Base-by-base conservation (phyloP, 78 protist species). In the Emiliania huxleyi region DNA sequence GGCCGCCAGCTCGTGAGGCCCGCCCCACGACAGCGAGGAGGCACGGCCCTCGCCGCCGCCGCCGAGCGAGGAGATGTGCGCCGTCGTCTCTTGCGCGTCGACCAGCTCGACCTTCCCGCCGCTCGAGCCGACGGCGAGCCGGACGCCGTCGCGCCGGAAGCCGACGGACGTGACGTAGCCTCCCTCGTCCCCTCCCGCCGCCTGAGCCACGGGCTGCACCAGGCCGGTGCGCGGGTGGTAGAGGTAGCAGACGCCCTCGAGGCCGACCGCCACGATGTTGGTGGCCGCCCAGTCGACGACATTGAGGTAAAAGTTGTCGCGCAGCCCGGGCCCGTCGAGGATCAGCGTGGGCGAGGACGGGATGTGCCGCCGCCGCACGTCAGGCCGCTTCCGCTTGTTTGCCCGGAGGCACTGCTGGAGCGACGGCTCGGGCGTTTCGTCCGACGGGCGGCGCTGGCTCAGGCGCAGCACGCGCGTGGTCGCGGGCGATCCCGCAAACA, bases 181-280 rank as follows among this genome's bases (percentile, higher is more conserved):
- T n/a, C n/a, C n/a, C n/a, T n/a, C 52, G 29, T n/a, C n/a, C n/a
- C n/a, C n/a, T n/a, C n/a, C n/a, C n/a, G n/a, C n/a, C n/a, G n/a
- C n/a, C 35, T 90, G 56, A 48, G 23, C 44, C 77, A 11, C 43
- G 38, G 73, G 0, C 37, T 69, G 43, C 48, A 91, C 22, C 5
- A 99, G 55, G 37, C 99, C 98, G 40, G 96, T 91, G n/a, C 91
- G 75, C 26, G 99, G 98, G 95, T 98, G 97, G 99, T 99, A 99
- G 37, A 99, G 95, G 94, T 98, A 99, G 42, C 97, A 99, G 23
- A 97, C 62, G 62, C 87, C 83, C 49, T 96, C 97, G 3, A 99
- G 97, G 22, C 98, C 99, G 42, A 99, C 98, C 18, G 99, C 99
- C 33, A 99, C 95, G n/a, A 96, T 48, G 95, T 98, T 97, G 25